These are phyloP conservation scores for Immersiporthe knoxdaviesiana DNA, from an alignment of 2,329 filamentous ascomycete species.

Conservation along the genomic window DNA sequence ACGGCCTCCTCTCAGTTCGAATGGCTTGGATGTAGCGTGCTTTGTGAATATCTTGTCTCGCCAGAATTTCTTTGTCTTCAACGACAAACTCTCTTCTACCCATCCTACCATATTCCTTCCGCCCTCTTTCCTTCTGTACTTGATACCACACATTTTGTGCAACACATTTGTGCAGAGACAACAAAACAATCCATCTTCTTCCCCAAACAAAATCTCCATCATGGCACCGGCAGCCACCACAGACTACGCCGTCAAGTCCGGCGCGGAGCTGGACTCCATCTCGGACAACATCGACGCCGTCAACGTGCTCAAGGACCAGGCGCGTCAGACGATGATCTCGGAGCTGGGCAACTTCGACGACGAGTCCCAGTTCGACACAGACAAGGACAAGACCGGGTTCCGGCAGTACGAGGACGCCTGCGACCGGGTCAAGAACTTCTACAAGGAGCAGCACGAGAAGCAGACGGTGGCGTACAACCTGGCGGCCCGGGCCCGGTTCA, in stretches of 20 bases:
- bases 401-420: constrained; percentile 81
- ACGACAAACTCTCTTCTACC: background rate
- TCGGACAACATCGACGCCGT: constrained; percentile 42
- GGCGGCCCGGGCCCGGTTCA: constrained; percentile 72
- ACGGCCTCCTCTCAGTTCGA: background rate
- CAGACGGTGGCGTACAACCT: constrained; percentile 86
- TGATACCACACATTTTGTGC: no score
- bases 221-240: constrained; percentile 39
- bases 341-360: constrained; percentile 30
- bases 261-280: constrained; percentile 39
- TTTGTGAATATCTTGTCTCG: background rate
- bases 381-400: constrained; percentile 42
- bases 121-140: background rate
- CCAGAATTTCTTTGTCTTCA: background rate
- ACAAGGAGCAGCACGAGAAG: constrained; percentile 71
- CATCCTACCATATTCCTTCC: background rate
- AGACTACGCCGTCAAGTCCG: constrained; percentile 32
- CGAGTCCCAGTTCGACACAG: constrained; percentile 37
- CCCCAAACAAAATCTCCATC: constrained; percentile 8
- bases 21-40: background rate
- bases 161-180: background rate
- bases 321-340: constrained; percentile 18
- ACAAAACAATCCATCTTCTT: background rate
- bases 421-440: constrained; percentile 85
- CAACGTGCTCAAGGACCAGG: constrained; percentile 36